Percentiles rank a stretch among this genome's conserved stretches.
phyloP scores from a whole-genome alignment of 306 rosid genomes.

The Trichosanthes cucumerina region DNA sequence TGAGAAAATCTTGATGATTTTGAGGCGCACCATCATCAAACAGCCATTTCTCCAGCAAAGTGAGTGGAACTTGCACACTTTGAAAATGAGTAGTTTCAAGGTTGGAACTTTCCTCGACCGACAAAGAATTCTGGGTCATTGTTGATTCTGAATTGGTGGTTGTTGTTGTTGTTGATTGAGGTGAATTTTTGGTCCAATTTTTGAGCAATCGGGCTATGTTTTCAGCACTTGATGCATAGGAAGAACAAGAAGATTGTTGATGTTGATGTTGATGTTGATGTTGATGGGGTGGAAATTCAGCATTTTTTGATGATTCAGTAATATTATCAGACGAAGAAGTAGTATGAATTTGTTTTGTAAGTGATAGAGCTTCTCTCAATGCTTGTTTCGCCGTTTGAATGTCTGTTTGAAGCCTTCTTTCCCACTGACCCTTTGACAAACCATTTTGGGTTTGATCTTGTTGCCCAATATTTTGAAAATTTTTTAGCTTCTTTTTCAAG shows the following conservation, averaged over 20 bases:
- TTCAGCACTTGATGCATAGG: conserved; percentile 63
- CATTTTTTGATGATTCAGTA: not conserved
- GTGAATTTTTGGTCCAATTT: conserved; percentile 54
- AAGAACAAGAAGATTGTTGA: not conserved
- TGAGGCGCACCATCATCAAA: conserved; percentile 54
- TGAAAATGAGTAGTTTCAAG: conserved; percentile 15
- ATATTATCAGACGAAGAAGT: not conserved
- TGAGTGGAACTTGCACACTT: conserved; percentile 36
- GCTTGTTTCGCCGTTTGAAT: conserved; percentile 80
- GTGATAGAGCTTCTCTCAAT: conserved; percentile 68
- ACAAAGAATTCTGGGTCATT: conserved; percentile 8
- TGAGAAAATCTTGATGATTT: conserved; percentile 41
- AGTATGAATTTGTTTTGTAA: conserved; percentile 27
- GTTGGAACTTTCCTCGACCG: not conserved
- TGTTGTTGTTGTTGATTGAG: conserved; percentile 15
- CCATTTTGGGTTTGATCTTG: conserved; percentile 6
- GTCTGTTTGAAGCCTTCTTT: conserved; percentile 82
- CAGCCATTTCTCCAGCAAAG: conserved; percentile 73
- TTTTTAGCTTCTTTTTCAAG: conserved; percentile 32
- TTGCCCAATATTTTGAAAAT: conserved; percentile 16
- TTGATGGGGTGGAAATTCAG: not conserved
- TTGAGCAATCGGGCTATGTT: conserved; percentile 65
- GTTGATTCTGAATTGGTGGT: not conserved
- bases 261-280: too few species aligned
- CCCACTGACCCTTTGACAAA: conserved; percentile 77